Conservation (phyloP, 352 stramenopile genomes). For the Phytophthora citrophthora region DNA sequence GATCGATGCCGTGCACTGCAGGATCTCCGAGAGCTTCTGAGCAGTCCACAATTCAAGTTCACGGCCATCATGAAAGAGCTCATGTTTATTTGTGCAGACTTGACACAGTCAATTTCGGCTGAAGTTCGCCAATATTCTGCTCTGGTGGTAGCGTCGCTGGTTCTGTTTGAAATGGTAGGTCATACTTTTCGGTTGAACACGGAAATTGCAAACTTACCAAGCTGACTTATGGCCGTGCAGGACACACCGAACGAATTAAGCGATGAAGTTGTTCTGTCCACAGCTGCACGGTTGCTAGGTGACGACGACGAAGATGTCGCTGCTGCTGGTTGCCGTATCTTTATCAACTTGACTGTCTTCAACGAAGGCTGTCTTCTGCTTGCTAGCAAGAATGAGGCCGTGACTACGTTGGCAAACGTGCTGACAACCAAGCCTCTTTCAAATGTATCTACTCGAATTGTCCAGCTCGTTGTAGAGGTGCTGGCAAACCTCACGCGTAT, state of each 20-base stretch:
- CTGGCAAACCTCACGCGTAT: constrained; percentile 66
- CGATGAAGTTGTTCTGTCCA: constrained; percentile 59
- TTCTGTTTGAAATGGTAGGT: constrained; percentile 60
- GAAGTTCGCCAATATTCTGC: constrained; percentile 56
- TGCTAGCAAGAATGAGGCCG: constrained; percentile 41
- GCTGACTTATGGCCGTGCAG: constrained; percentile 11
- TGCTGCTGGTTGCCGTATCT: constrained; percentile 52
- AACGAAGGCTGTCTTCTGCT: constrained; percentile 61
- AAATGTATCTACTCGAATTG: constrained; percentile 39
- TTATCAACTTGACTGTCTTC: constrained; percentile 65
- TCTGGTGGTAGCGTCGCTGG: constrained; percentile 55
- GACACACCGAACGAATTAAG: constrained; percentile 48
- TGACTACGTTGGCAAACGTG: constrained; percentile 53
- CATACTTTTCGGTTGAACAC: neutral
- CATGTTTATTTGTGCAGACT: constrained; percentile 58
- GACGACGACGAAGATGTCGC: constrained; percentile 56
- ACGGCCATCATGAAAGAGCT: constrained; percentile 55
- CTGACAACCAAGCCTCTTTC: constrained; percentile 54
- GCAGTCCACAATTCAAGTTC: constrained; percentile 66
- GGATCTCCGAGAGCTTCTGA: constrained; percentile 61
- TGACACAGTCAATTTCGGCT: constrained; percentile 45
- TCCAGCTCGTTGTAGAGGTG: constrained; percentile 46
- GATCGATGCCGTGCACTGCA: constrained; percentile 53
- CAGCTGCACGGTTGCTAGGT: constrained; percentile 45
- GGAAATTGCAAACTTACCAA: neutral